These are phyloP conservation scores for Alternaria tenuissima DNA, from an alignment of 2,329 filamentous ascomycete genomes.

Conservation along the genomic window DNA sequence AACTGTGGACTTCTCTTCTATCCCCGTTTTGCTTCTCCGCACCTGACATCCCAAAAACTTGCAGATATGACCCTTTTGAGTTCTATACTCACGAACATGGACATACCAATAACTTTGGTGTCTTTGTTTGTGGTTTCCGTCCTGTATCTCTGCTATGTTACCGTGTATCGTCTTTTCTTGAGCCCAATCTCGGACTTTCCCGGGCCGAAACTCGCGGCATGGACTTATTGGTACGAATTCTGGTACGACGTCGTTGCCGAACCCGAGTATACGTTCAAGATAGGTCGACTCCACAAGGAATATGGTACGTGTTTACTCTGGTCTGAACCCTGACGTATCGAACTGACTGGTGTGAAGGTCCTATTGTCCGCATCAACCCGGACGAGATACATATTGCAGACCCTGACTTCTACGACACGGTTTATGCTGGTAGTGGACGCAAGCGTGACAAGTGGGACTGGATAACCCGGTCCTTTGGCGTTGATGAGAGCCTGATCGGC, in stretches of 20 bases:
- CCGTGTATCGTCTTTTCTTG: slow-evolving; percentile 15
- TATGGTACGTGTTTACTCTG: slow-evolving; percentile 9
- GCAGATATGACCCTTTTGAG: not conserved
- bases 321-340: not conserved
- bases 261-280: slow-evolving; percentile 14
- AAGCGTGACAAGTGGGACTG: slow-evolving; percentile 4
- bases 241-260: slow-evolving; percentile 21
- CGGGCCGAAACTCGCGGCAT: slow-evolving; percentile 26
- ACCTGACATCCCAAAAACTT: not conserved
- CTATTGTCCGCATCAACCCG: slow-evolving; percentile 7
- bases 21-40: not conserved
- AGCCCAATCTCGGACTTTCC: slow-evolving; percentile 22
- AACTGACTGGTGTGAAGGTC: slow-evolving; percentile 6
- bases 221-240: slow-evolving; percentile 15
- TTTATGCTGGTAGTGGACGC: slow-evolving; percentile 4
- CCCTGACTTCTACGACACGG: slow-evolving; percentile 5
- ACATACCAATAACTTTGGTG: not conserved
- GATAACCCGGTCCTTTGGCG: slow-evolving; percentile 12
- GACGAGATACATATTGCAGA: slow-evolving; percentile 23
- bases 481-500: slow-evolving; percentile 21
- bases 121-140: not conserved
- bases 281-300: slow-evolving; percentile 13
- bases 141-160: slow-evolving; percentile 1
- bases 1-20: not conserved
- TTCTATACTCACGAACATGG: not conserved